A percentile compares a stretch with the other conserved stretches of the same genome.
phyloP scores from a whole-genome alignment of 1,284 basidiomycete genomes.

The Leccinum pallidistipes region DNA sequence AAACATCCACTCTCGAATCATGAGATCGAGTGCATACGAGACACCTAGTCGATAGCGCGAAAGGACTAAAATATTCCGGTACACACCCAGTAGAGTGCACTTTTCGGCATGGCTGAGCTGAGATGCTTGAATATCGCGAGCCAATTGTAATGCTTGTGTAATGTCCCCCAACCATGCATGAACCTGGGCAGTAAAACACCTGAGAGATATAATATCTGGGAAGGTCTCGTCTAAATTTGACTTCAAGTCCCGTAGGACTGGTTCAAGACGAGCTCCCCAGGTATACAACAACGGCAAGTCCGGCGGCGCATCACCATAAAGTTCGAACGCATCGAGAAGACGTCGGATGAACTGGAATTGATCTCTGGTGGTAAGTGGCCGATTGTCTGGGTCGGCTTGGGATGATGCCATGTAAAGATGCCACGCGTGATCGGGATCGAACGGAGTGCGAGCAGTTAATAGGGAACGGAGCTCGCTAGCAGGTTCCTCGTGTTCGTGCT shows the following conservation, averaged over 20 bases:
- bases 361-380: constrained; percentile 22
- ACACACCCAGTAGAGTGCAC: constrained; percentile 35
- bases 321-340: constrained; percentile 32
- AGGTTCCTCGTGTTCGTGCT: constrained; percentile 8
- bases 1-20: constrained; percentile 44
- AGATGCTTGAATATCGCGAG: constrained; percentile 26
- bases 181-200: constrained; percentile 37
- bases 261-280: constrained; percentile 41
- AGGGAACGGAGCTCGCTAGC: constrained; percentile 23
- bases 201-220: constrained; percentile 19
- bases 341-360: constrained; percentile 37
- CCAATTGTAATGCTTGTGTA: constrained; percentile 33
- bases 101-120: constrained; percentile 19
- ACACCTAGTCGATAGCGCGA: constrained; percentile 38
- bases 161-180: constrained; percentile 39
- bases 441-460: constrained; percentile 16
- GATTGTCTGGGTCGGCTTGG: constrained; percentile 11
- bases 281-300: constrained; percentile 29
- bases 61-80: constrained; percentile 43
- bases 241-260: constrained; percentile 35
- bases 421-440: constrained; percentile 44
- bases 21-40: constrained; percentile 43
- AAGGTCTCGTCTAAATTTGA: constrained; percentile 17
- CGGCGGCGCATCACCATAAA: constrained; percentile 20
- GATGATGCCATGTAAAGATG: constrained; percentile 29